Evolutionary conservation across 768 basidiomycete species (phyloP), one percentile per base, ranked within the genome.

Genomic region (Pleurotus eryngii): DNA sequence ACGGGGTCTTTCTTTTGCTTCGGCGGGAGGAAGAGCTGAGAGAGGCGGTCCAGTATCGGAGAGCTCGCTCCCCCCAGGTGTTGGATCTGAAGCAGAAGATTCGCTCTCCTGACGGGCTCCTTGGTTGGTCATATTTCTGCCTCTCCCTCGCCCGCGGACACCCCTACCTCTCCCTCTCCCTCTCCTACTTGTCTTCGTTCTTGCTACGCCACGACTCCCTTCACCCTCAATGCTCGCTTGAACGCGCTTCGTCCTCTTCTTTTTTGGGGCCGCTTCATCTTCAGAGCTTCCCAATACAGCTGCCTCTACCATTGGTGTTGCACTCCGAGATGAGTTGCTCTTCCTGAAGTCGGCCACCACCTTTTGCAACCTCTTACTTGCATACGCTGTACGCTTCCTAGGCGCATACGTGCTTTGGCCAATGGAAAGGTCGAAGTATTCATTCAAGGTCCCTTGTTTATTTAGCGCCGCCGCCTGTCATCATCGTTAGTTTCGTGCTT

Each of bases 311-410:
- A 62, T 63, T 8, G 65, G 46, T 4, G 73, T 68, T 2, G 61
- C 63, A 57, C 67, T 64, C 59, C 65, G 73, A 43, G 27, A 54
- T 18, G 60, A 59, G 35, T 42, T 40, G 17, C 82, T 84, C 66
- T 84, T 87, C 56, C 90, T 80, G 66, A 89, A 91, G 58, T 90
- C 90, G 24, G 83, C 77, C n/a, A 94, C 87, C 7, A 93, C 89
- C 67, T 92, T 81, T 67, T 96, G 91, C 57, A 97, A 72, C 6
- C 95, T 83, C 71, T 92, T 95, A 68, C 89, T 92, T 3, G 87
- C 74, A 63, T 95, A 95, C 3, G 86, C 89, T 61, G 90, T 87
- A 38, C 90, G 82, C 65, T 87, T 85, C 40, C 89, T 79, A 1
- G 95, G 95, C 4, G 86, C 92, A 63, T 81, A 76, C 45, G 84